Base-by-base conservation (phyloP, 495 filamentous ascomycete genomes). In the Aspergillus affinis region DNA sequence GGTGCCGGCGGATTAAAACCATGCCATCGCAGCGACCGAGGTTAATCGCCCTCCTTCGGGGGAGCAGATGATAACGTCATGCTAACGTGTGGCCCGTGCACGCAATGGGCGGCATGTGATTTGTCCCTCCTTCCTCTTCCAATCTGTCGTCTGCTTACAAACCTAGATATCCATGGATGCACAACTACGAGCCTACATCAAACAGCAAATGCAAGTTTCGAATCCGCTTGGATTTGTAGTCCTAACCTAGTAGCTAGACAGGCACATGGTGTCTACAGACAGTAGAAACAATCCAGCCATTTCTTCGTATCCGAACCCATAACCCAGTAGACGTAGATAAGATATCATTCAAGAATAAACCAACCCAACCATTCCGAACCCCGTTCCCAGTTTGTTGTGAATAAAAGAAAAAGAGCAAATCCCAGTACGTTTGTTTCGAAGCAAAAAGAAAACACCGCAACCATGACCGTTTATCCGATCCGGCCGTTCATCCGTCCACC, bases 351-450 rank as follows among this genome's bases (percentile, higher is more conserved):
- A 20, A 55, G 55, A 66, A 56, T 64, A 58, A 65, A 57, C 50
- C 56, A 60, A 58, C 61, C 66, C 62, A 65, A 66, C 69, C 57
- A 51, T 65, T 54, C 58, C 55, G 17, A 65, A 70, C 66, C 69
- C 71, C 72, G 51, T 71, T 56, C 50, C 69, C 57, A 65, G 51
- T 68, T 62, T n/a, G 27, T 45, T 18, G 44, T 62, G 68, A 65
- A 56, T 41, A 57, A 50, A 8, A 46, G 54, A 36, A 8, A 46
- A 58, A 45, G 32, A 57, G 36, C 36, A 41, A 10, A 15, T 23
- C 32, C 15, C 36, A 41, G 36, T 2, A 15, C 36, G 6, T 41
- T 41, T 41, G 36, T 12, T 36, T 13, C 6, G 9, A 36, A 36
- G 7, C 0, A 36, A 41, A 41, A 15, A 15, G 13, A 41, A 15